phyloP scores from a whole-genome alignment of 495 filamentous ascomycete species.

The Podospora pseudopauciseta region DNA sequence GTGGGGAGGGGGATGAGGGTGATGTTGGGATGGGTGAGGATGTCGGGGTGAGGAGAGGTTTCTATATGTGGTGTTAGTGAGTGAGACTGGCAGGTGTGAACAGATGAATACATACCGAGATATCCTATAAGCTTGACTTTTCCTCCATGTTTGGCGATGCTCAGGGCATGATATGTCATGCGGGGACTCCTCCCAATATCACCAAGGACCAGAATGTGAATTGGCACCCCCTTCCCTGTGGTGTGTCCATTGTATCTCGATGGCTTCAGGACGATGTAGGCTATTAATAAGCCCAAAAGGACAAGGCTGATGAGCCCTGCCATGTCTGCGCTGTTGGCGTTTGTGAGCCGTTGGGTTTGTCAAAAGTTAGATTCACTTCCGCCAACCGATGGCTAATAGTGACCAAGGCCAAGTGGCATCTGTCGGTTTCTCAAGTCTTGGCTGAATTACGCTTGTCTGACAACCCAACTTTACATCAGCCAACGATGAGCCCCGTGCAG shows the following conservation, averaged over 20 bases:
- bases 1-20: constrained; percentile 47
- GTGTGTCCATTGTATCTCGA: neutral
- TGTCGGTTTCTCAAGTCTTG: neutral
- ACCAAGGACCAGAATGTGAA: constrained; percentile 92
- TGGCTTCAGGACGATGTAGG: neutral
- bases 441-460: neutral
- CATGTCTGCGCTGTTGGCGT: neutral
- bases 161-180: constrained; percentile 98
- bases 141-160: constrained; percentile 79
- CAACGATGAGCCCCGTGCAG: neutral
- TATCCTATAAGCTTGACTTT: constrained; percentile 87
- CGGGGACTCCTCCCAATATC: constrained; percentile 94
- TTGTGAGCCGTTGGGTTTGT: neutral
- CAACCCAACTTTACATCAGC: neutral
- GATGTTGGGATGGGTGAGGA: constrained; percentile 61
- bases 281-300: neutral
- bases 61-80: constrained; percentile 28
- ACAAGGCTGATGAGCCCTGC: neutral
- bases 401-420: constrained; percentile 4
- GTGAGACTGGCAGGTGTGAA: neutral
- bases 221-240: constrained; percentile 34
- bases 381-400: neutral
- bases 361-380: neutral
- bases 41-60: constrained; percentile 64
- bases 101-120: constrained; percentile 51